Base-by-base conservation (phyloP, 768 basidiomycete species). In the Pleurotus pulmonarius region DNA sequence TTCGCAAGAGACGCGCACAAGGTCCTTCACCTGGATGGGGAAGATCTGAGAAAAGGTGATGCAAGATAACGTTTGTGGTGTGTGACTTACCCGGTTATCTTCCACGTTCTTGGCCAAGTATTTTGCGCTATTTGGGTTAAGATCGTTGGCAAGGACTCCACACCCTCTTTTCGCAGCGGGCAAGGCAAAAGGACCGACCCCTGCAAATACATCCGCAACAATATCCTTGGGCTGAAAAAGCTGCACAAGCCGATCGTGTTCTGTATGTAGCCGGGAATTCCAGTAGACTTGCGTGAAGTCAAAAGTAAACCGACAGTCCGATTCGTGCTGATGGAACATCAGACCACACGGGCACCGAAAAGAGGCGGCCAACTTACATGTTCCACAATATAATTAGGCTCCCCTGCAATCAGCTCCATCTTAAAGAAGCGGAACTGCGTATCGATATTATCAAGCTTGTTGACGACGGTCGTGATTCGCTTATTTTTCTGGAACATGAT, bases 241-340 rank as follows among this genome's bases (percentile, higher is more conserved):
- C 15, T 79, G 68, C 41, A 98, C 90, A 13, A 99, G 77, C 2
- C 95, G 87, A 24, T 86, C 83, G 65, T 99, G 97, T 66, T 99
- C 97, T 3, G 86, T 85, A 56, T 93, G 90, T 37, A 99, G 74
- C 38, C 97, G 86, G 13, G 95, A 96, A 74, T 99, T 99, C 95
- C 95, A 99, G 71, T 99, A 99, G 11, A 98, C 97, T 66, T 86
- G 79, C 5, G 89, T 86, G 66, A 98, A 99, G 69, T 99, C 94
- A 64, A 99, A 98, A 1, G 81, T 87, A 71, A 98, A 98, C 29
- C 75, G 77, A 69, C 94, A 98, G 62, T 85, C 81, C 6, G 87
- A 83, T 75, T 99, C 96, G 60, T 80, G 80, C 94, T 97, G 12
- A 15, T 53, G 39, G 38, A 34, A 46, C 26, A 45, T 60, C 34